Base-by-base conservation (phyloP, 2,329 filamentous ascomycete genomes). In the Emmonsiellopsis sp. region DNA sequence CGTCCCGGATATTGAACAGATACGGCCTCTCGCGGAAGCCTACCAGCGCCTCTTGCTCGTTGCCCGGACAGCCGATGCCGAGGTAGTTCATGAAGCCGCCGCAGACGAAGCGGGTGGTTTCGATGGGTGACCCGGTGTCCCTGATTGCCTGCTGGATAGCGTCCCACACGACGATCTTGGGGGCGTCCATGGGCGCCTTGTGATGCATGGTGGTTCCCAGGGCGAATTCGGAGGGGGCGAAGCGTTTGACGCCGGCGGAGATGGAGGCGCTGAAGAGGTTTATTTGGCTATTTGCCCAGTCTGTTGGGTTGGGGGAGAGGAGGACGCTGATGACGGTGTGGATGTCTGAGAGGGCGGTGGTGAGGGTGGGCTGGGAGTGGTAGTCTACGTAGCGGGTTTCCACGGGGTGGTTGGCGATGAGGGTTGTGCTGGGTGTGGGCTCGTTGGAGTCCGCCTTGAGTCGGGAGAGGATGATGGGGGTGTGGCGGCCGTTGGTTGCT, bases 141-240 rank as follows among this genome's bases (percentile, higher is more conserved):
- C 20, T 26, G 32, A 59, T 63, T 1, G 62, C 60, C 7, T 53
- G 16, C n/a, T 53, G 35, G 42, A 64, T 68, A 3, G 59, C 63
- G 8, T 61, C 51, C 59, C 63, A 63, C 31, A 69, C 63, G 7
- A 53, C 51, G 7, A 58, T 54, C 46, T 64, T 61, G 13, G 59
- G 56, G 1, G 52, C 48, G 6, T 67, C 47, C 8, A 66, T 48
- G 7, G 61, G 61, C 10, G 69, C 57, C 16, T 54, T 55, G 1
- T 49, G 31, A 1, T 62, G 58, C 8, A 58, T 53, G 2, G 54
- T n/a, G 5, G 57, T 51, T 5, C 61, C 58, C 4, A 59, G 42
- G 0, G 63, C 67, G 30, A 73, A 78, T 53, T 70, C 70, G 43
- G 70, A 72, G 1, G 75, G 75, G 2, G 76, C 69, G 55, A 76